Evolutionary conservation across 352 stramenopile species (phyloP), one percentile per base, ranked within the genome.

Genomic region (Aphanomyces euteiches): DNA sequence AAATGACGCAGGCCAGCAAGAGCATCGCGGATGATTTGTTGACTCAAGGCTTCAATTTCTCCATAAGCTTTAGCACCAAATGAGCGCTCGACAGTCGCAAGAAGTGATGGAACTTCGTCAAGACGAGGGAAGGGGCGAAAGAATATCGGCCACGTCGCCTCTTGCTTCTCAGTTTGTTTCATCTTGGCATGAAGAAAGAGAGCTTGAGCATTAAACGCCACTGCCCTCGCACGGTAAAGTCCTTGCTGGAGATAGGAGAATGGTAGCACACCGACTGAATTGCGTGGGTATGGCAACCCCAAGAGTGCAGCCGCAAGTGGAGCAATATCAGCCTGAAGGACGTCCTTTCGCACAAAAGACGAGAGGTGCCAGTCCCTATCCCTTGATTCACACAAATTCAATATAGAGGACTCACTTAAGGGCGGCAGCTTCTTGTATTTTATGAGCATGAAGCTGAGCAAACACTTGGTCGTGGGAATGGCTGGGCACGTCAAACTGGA

Each of bases 251-350:
- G 60, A 71, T 83, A 92, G 56, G 80, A 82, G 40, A 90, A 91
- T 10, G 85, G 87, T 43, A 93, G 69, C 17, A 91, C 81, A 34
- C 85, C 85, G 4, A 93, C 83, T 28, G 87, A 95, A 60, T 95
- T 95, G n/a, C 86, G 81, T 0, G 87, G 85, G 48, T 90, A 91
- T 39, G 85, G 84, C 2, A 90, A 43, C 3, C 87, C 87, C 13
- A 95, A 68, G 34, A 95, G 66, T 47, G 84, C 75, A 57, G 82
- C 88, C 45, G 92, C 79, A 3, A 93, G 75, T 13, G 85, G 85
- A n/a, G 87, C 87, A 1, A 95, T 73, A 69, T 95, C 85, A 7
- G 85, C 87, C 65, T 95, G 87, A 83, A 93, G 90, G 37, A 93
- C 85, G 60, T 95, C 87, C 54, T 84, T 87, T 12, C 87, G 82